phyloP scores from a whole-genome alignment of 164 flowering plant genomes.

The Hamamelis virginiana region DNA sequence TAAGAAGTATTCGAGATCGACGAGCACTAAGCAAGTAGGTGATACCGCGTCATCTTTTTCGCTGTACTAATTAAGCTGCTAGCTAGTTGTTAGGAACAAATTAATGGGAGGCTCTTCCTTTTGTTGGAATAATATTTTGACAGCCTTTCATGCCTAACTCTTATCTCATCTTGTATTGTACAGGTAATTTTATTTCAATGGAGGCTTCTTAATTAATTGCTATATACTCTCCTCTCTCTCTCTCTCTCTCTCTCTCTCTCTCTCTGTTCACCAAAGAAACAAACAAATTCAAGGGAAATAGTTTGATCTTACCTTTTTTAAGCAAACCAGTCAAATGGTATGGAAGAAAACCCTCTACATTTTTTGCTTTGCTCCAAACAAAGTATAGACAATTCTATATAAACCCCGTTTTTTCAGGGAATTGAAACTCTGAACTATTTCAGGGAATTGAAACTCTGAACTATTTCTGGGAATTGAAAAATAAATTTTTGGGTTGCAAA shows the following conservation, averaged over 20 bases:
- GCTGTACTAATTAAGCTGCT: slow-evolving; percentile 21
- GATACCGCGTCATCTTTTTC: slow-evolving; percentile 22
- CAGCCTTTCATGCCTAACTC: slow-evolving; percentile 12
- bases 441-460: no score
- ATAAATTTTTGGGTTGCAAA: no score
- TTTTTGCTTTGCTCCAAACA: no score
- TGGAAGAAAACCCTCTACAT: no score
- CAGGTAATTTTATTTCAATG: slow-evolving; percentile 23
- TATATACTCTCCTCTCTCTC: slow-evolving; percentile 5
- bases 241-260: not conserved
- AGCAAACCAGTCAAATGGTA: no score
- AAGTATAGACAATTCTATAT: no score
- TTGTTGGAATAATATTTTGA: slow-evolving; percentile 19
- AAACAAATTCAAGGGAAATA: no score
- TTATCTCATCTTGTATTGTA: slow-evolving; percentile 15
- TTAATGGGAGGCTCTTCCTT: not conserved
- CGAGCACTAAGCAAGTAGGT: slow-evolving; percentile 35
- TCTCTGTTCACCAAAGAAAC: not conserved
- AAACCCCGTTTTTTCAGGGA: no score
- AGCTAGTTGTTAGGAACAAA: no score
- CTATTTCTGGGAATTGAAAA: no score
- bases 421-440: no score
- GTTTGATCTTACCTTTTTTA: no score
- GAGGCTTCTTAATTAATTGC: slow-evolving; percentile 14
- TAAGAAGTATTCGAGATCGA: slow-evolving; percentile 56